Evolutionary conservation across 805 yeast species (phyloP).

Genomic region (Candida xiaguanensis): DNA sequence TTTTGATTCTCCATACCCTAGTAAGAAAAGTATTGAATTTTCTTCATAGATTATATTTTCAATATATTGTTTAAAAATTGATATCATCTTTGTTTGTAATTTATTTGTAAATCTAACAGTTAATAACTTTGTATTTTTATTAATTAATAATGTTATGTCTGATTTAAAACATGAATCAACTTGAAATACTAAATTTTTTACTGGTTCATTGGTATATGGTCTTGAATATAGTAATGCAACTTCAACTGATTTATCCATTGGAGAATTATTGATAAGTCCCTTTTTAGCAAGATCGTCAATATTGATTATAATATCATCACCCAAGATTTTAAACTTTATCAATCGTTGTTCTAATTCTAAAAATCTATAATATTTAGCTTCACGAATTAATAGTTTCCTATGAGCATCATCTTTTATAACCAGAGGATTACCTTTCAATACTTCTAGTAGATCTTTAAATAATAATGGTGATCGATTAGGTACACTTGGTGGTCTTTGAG

Average conservation of each 20-base stretch:
- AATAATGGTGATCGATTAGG: constrained; percentile 49
- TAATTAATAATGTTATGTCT: constrained; percentile 31
- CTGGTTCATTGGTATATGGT: constrained; percentile 34
- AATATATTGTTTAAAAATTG: constrained; percentile 20
- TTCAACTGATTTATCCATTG: constrained; percentile 16
- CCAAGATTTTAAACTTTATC: constrained; percentile 42
- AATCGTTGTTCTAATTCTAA: constrained; percentile 69
- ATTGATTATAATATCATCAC: constrained; percentile 52
- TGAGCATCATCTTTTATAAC: constrained; percentile 49
- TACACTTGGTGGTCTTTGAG: constrained; percentile 55
- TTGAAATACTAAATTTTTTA: constrained; percentile 29
- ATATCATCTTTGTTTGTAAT: constrained; percentile 19
- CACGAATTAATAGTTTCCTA: constrained; percentile 56
- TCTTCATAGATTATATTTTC: constrained; percentile 16
- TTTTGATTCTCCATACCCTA: constrained; percentile 25
- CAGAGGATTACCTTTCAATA: constrained; percentile 53
- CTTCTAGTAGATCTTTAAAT: constrained; percentile 52
- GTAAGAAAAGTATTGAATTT: constrained; percentile 18
- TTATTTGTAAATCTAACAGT: constrained; percentile 24
- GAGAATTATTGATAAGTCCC: constrained; percentile 27
- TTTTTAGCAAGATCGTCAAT: constrained; percentile 43
- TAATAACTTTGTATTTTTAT: constrained; percentile 21
- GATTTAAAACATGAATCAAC: constrained; percentile 20
- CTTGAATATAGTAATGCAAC: constrained; percentile 26
- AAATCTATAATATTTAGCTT: constrained; percentile 76